A percentile compares a stretch with the other conserved stretches of the same genome.
phyloP scores from a whole-genome alignment of 2,329 filamentous ascomycete genomes.

The Lithohypha guttulata region DNA sequence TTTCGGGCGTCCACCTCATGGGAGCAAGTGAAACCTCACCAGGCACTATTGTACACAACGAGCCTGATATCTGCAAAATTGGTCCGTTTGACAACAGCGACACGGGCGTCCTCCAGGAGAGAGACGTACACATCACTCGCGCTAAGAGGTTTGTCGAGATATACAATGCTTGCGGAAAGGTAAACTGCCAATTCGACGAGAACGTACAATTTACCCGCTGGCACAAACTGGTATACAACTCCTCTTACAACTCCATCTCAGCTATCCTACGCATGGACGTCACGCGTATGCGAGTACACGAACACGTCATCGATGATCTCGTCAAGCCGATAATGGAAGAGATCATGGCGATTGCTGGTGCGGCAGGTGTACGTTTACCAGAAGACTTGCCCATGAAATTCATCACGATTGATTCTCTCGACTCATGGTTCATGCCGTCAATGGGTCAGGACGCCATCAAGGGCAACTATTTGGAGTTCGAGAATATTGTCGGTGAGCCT shows the following conservation, averaged over 20 bases:
- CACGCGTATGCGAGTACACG: slow-evolving; percentile 38
- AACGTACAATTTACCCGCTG: slow-evolving; percentile 25
- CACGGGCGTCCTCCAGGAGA: slow-evolving; percentile 19
- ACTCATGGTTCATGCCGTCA: slow-evolving; percentile 41
- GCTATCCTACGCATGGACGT: slow-evolving; percentile 44
- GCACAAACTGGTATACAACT: slow-evolving; percentile 39
- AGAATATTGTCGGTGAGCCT: slow-evolving; percentile 49
- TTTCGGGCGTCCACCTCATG: slow-evolving; percentile 45
- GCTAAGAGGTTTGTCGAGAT: slow-evolving; percentile 34
- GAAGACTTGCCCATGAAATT: slow-evolving; percentile 35
- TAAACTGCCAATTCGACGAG: slow-evolving; percentile 30
- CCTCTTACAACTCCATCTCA: slow-evolving; percentile 43
- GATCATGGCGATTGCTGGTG: slow-evolving; percentile 33
- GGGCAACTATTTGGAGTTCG: slow-evolving; percentile 36
- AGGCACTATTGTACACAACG: slow-evolving; percentile 43
- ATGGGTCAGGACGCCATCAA: slow-evolving; percentile 46
- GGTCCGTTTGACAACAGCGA: slow-evolving; percentile 29
- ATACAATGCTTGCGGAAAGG: slow-evolving; percentile 20
- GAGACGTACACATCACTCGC: slow-evolving; percentile 22
- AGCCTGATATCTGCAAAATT: slow-evolving; percentile 40
- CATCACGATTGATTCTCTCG: slow-evolving; percentile 40
- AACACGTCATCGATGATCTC: slow-evolving; percentile 36
- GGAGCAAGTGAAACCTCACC: slow-evolving; percentile 39
- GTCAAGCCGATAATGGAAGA: slow-evolving; percentile 43
- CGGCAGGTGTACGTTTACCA: slow-evolving; percentile 34